Evolutionary conservation across 805 yeast species (phyloP).

Genomic region (Candida glaebosa): DNA sequence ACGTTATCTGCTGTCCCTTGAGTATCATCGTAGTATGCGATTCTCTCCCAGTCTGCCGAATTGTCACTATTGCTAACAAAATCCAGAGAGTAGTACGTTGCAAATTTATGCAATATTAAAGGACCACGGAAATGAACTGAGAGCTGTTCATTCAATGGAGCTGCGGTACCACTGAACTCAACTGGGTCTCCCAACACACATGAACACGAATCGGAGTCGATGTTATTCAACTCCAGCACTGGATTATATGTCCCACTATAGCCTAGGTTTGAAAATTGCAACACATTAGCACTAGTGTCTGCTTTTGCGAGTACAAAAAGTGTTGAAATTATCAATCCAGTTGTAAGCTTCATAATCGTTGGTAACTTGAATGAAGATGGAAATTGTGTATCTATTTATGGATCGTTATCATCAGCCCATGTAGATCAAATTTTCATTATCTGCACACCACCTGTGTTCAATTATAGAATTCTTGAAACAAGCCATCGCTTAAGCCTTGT

Average conservation of each 20-base stretch:
- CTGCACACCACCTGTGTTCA: neutral
- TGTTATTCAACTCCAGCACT: slow-evolving; percentile 42
- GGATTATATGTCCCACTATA: slow-evolving; percentile 49
- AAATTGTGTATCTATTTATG: neutral
- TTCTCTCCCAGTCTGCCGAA: slow-evolving; percentile 53
- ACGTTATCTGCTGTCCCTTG: slow-evolving; percentile 54
- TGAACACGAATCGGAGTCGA: slow-evolving; percentile 38
- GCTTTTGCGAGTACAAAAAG: neutral
- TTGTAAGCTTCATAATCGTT: neutral
- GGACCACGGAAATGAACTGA: slow-evolving; percentile 84
- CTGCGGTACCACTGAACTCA: slow-evolving; percentile 52
- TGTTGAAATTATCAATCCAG: neutral
- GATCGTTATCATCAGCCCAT: neutral
- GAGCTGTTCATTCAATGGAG: slow-evolving; percentile 66
- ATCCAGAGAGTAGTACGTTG: slow-evolving; percentile 49
- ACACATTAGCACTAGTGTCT: slow-evolving; percentile 6
- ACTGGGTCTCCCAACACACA: slow-evolving; percentile 40
- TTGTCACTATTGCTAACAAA: slow-evolving; percentile 31
- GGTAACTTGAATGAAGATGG: neutral
- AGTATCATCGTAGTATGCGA: slow-evolving; percentile 54
- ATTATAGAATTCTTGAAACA: neutral
- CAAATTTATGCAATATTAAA: slow-evolving; percentile 55
- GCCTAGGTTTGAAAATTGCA: slow-evolving; percentile 55
- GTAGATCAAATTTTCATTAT: neutral
- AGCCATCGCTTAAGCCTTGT: neutral